Evolutionary conservation across 768 basidiomycete species (phyloP), one percentile per base, ranked within the genome.

Genomic region (Termitomyces sp.): DNA sequence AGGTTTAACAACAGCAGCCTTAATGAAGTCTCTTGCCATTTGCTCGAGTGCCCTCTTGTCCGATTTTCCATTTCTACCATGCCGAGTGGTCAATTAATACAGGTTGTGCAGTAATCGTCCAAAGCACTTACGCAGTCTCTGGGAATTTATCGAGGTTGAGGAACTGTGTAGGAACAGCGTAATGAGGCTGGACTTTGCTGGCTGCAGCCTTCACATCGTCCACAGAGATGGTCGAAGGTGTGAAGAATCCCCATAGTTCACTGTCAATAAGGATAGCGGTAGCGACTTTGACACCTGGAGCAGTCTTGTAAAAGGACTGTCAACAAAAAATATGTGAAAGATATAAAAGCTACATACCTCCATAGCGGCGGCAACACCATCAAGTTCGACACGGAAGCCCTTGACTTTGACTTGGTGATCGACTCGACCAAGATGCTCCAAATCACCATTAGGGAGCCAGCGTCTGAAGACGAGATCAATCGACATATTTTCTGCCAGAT

Each of bases 321-420:
- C 32, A 50, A 41, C n/a, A 23, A 27, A 6, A 20, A 7, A 18
- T 16, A 20, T 39, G 20, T 40, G 16, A 40, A 23, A 41, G 38
- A 9, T 7, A 40, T 29, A 29, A 29, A 9, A 3, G 7, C 15
- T 20, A 29, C 53, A 32, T 51, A 81, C 81, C 73, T 81, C 77
- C 77, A 85, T 81, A 7, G 81, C 81, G 13, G 76, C 76, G 6
- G 81, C 74, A 13, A 85, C 82, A 7, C 82, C 82, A 56, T 83
- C 83, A 15, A 85, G 70, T 60, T 85, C 83, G 16, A 85, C 81
- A 22, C 82, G 79, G 71, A 85, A 85, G 3, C 82, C 83, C 69
- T 83, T 82, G 64, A 85, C 71, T 63, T 85, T 85, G 56, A 84
- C 81, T 61, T 84, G 82, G 56, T 84, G 81, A 60, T 85, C 83